These are phyloP conservation scores for Beauveria pseudobassiana DNA, from an alignment of 2,329 filamentous ascomycete genomes.

Conservation along the genomic window DNA sequence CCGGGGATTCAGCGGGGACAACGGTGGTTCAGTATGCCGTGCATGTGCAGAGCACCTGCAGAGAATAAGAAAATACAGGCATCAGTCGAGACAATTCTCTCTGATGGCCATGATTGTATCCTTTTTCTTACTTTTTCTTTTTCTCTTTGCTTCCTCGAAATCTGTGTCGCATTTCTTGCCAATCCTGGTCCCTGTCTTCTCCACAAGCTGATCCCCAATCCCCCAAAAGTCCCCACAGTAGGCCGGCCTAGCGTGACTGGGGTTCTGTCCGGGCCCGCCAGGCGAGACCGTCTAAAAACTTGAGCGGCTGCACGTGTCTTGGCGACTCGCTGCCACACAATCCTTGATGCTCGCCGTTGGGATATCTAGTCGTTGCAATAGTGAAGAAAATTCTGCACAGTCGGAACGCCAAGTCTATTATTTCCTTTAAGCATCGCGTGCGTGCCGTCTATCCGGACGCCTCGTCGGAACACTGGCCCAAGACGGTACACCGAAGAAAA, in stretches of 20 bases:
- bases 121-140: neutral
- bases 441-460: constrained; percentile 6
- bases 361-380: neutral
- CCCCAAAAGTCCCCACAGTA: neutral
- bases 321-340: neutral
- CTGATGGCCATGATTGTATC: neutral
- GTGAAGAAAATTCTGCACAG: neutral
- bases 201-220: neutral
- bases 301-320: neutral
- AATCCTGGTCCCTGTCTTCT: neutral
- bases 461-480: neutral
- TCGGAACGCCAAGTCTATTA: neutral
- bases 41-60: neutral
- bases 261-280: too few relatives aligned
- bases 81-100: neutral
- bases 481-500: constrained; percentile 1
- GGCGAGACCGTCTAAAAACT: neutral
- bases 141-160: neutral
- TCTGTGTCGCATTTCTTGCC: neutral
- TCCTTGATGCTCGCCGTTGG: neutral
- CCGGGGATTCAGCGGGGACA: neutral
- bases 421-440: neutral
- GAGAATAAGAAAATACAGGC: neutral
- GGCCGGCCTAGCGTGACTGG: neutral
- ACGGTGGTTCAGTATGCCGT: neutral